These are phyloP conservation scores for Suillus sp. DNA, from an alignment of 768 basidiomycete genomes.

Conservation along the genomic window DNA sequence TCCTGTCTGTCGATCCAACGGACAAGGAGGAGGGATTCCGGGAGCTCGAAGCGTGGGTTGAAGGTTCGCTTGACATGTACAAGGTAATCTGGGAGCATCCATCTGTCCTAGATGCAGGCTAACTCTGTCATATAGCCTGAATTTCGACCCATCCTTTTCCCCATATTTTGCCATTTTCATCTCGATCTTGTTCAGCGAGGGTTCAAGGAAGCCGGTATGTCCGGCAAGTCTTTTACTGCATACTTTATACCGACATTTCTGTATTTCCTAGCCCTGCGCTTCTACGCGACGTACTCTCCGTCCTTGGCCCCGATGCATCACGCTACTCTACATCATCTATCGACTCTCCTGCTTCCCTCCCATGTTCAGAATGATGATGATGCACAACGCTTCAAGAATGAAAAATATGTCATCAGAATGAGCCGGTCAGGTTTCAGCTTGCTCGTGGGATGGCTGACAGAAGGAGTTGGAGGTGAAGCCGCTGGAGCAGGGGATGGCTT, in stretches of 20 bases:
- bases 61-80: conserved; percentile 91
- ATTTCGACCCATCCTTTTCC: conserved; percentile 90
- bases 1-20: conserved; percentile 77
- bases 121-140: conserved; percentile 69
- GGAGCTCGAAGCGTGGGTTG: conserved; percentile 87
- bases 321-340: conserved; percentile 72
- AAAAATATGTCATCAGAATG: conserved; percentile 90
- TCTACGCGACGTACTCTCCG: conserved; percentile 70
- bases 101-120: not conserved
- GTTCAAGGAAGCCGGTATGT: conserved; percentile 85
- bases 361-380: conserved; percentile 84
- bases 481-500: conserved; percentile 79
- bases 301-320: conserved; percentile 69
- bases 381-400: conserved; percentile 83
- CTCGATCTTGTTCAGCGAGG: conserved; percentile 91
- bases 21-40: conserved; percentile 86
- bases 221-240: conserved; percentile 7
- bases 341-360: conserved; percentile 75
- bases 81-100: conserved; percentile 49
- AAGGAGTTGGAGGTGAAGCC: conserved; percentile 86
- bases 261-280: conserved; percentile 60
- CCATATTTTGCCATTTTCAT: conserved; percentile 97
- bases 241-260: conserved; percentile 12
- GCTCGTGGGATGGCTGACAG: conserved; percentile 94
- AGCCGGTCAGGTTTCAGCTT: conserved; percentile 90